Percentiles rank a stretch among this genome's conserved stretches.
Conservation (phyloP, 2,329 filamentous ascomycete genomes). For the Pseudocercospora ulei region DNA sequence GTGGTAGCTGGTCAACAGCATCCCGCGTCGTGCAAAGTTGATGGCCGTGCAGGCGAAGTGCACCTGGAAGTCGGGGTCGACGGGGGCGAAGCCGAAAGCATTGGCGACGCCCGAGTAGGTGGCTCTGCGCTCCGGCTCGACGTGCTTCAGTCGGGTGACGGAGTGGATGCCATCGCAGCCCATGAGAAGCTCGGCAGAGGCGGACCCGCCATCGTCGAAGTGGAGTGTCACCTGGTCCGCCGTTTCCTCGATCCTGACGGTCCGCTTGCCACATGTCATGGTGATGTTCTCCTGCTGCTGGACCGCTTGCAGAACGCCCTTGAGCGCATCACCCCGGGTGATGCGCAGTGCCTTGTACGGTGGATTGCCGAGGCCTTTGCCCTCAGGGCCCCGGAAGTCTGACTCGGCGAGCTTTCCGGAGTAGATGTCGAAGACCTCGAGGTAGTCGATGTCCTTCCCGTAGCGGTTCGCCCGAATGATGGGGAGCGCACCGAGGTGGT, state of each 20-base stretch:
- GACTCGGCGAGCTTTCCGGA: constrained; percentile 39
- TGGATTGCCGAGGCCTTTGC: constrained; percentile 39
- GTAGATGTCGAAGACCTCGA: constrained; percentile 42
- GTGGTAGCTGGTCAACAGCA: constrained; percentile 40
- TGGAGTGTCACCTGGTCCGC: constrained; percentile 31
- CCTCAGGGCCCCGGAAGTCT: constrained; percentile 37
- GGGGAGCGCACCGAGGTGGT: constrained; percentile 32
- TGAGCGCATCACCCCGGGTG: constrained; percentile 39
- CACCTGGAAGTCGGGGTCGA: constrained; percentile 33
- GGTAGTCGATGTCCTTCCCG: constrained; percentile 38
- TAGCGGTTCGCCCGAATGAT: constrained; percentile 37
- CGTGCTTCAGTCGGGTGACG: constrained; percentile 38
- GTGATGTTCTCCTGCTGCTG: constrained; percentile 37
- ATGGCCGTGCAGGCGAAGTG: constrained; percentile 40
- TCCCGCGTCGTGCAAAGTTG: constrained; percentile 41
- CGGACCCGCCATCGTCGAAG: constrained; percentile 34
- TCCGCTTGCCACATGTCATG: constrained; percentile 39
- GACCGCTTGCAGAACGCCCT: constrained; percentile 38
- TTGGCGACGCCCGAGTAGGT: constrained; percentile 42
- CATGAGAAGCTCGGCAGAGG: constrained; percentile 33
- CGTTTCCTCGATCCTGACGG: constrained; percentile 36
- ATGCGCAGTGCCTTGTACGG: constrained; percentile 40
- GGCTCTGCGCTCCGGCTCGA: constrained; percentile 38
- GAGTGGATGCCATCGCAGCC: constrained; percentile 37
- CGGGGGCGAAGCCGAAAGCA: constrained; percentile 40